phyloP scores from a whole-genome alignment of 192 early-diverging fungal species.

The Funneliformis geosporum region DNA sequence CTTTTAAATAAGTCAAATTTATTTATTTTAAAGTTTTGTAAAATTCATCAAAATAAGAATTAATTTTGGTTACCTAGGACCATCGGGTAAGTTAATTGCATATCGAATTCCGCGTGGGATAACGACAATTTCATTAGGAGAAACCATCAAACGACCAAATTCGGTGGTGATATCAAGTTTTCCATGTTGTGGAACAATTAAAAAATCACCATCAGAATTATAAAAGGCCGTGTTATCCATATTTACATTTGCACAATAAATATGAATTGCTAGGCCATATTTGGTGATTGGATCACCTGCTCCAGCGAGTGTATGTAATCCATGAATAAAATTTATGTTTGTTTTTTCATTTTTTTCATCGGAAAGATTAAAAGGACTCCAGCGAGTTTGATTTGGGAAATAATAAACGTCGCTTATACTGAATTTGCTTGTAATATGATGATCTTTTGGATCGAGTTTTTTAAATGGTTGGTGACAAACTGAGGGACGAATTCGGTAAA shows the following conservation, averaged over 20 bases:
- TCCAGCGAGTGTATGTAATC: slow-evolving; percentile 82
- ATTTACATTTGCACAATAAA: slow-evolving; percentile 74
- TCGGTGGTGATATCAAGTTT: slow-evolving; percentile 89
- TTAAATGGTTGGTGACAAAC: slow-evolving; percentile 79
- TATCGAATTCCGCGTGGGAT: slow-evolving; percentile 93
- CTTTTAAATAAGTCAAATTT: slow-evolving; percentile 17
- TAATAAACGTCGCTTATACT: slow-evolving; percentile 51
- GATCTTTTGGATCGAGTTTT: slow-evolving; percentile 31
- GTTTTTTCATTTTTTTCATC: slow-evolving; percentile 29
- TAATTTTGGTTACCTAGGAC: slow-evolving; percentile 55
- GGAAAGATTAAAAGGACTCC: slow-evolving; percentile 83
- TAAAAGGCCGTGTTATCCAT: slow-evolving; percentile 84
- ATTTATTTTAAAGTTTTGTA: slow-evolving; percentile 1
- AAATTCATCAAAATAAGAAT: background rate
- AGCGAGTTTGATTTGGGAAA: slow-evolving; percentile 89
- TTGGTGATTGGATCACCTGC: slow-evolving; percentile 79
- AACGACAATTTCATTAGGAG: slow-evolving; percentile 90
- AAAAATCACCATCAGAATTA: slow-evolving; percentile 89
- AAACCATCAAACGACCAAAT: slow-evolving; percentile 78
- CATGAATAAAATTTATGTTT: slow-evolving; percentile 76
- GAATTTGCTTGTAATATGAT: slow-evolving; percentile 63
- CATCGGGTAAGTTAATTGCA: slow-evolving; percentile 76
- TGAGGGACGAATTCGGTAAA: slow-evolving; percentile 94
- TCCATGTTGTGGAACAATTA: slow-evolving; percentile 94
- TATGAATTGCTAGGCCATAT: slow-evolving; percentile 80